These are phyloP conservation scores for Hypsizygus ulmarius DNA, from an alignment of 1,284 basidiomycete genomes.

Conservation along the genomic window DNA sequence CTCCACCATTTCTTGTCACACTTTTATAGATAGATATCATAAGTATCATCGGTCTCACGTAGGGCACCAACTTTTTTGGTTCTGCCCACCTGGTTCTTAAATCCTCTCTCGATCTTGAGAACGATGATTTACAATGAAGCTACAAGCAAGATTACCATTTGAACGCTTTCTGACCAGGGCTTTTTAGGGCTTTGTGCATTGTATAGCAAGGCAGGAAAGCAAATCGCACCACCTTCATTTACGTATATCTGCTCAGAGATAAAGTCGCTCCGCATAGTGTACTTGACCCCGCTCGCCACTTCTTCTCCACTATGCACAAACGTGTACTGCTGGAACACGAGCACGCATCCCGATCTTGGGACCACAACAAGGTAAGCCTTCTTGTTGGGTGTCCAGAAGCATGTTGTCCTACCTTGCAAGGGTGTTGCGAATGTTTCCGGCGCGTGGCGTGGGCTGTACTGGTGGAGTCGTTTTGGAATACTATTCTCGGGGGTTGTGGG, in stretches of 20 bases:
- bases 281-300: conserved; percentile 34
- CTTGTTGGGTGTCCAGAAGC: conserved; percentile 38
- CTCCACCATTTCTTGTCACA: no score
- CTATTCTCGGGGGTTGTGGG: neutral
- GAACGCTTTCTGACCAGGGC: no score
- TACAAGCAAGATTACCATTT: no score
- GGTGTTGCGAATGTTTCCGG: neutral
- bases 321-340: conserved; percentile 42
- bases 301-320: conserved; percentile 41
- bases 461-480: neutral
- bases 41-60: no score
- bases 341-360: conserved; percentile 33
- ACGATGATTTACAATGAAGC: no score
- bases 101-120: no score
- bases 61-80: no score
- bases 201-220: no score
- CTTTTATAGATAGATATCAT: no score
- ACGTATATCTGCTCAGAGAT: conserved; percentile 31
- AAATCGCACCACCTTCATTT: no score
- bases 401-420: conserved; percentile 34
- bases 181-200: no score
- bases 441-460: neutral
- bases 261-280: conserved; percentile 38
- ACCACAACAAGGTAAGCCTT: conserved; percentile 35
- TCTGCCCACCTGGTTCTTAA: no score